Percentiles rank a stretch among this genome's conserved stretches.
These are phyloP conservation scores for Escallonia herrerae DNA, from an alignment of 129 eudicot genomes.

Conservation along the genomic window DNA sequence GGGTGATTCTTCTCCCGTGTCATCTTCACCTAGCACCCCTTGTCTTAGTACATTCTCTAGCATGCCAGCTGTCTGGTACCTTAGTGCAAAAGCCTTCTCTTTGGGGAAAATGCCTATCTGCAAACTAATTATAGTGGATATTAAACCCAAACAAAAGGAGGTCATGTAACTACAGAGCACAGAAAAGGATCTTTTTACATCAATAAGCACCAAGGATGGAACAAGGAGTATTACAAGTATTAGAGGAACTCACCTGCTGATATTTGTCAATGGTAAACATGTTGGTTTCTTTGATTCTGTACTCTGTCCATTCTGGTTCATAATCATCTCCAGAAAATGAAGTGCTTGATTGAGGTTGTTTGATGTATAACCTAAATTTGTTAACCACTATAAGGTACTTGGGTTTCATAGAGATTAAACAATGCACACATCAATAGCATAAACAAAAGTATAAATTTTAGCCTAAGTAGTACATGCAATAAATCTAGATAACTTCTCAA, in stretches of 20 bases:
- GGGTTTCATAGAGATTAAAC: no score
- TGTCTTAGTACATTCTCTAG: conserved; percentile 80
- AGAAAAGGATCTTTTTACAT: neutral
- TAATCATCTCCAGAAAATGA: conserved; percentile 35
- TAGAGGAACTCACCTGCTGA: conserved; percentile 73
- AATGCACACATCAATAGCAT: no score
- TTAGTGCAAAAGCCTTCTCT: conserved; percentile 82
- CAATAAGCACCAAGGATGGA: neutral
- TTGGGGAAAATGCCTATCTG: conserved; percentile 86
- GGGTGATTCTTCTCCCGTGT: conserved; percentile 87
- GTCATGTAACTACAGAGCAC: neutral
- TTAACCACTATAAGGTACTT: neutral
- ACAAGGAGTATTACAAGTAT: neutral
- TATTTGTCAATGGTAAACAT: conserved; percentile 96
- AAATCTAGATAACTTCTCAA: no score
- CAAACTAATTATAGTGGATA: conserved; percentile 63
- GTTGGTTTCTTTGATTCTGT: conserved; percentile 89
- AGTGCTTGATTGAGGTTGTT: conserved; percentile 61
- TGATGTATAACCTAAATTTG: conserved; percentile 64
- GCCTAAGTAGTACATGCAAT: no score
- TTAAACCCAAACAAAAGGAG: conserved; percentile 23
- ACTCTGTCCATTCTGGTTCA: conserved; percentile 88
- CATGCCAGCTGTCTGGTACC: conserved; percentile 99
- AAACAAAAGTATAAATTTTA: no score
- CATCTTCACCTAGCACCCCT: conserved; percentile 97